Base-by-base conservation (phyloP, 495 filamentous ascomycete species). In the Penicillium roqueforti region DNA sequence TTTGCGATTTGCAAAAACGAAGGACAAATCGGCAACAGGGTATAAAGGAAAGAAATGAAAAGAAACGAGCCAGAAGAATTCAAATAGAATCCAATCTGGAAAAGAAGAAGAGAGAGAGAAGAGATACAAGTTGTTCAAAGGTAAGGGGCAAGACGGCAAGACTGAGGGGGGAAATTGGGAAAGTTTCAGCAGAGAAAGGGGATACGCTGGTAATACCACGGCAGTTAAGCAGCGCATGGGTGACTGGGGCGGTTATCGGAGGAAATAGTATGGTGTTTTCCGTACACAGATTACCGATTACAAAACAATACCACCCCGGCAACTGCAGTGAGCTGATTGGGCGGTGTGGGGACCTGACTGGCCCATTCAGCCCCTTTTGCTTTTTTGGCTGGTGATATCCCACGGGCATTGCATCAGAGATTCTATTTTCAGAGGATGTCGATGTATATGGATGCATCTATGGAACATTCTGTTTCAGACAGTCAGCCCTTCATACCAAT, bases 131-230 rank as follows among this genome's bases (percentile, higher is more conserved):
- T 23, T 31, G 28, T 32, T 38, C 46, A 18, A 22, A 66, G 56
- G 66, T 59, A 63, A 63, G 57, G 60, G 60, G 60, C 52, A 45
- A 53, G 44, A 55, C 46, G 60, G 60, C 52, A 45, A 53, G 44
- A 55, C 46, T 48, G 46, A 39, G 47, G 46, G 57, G 57, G 61
- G 61, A 52, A 58, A 63, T 62, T 60, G 51, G 58, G 51, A 61
- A 69, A 68, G 55, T 65, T 67, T 67, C 61, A 65, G 58, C 58
- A 55, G 54, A 52, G 59, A 66, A 60, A 60, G 55, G 56, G 48
- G 61, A 65, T 64, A 65, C 54, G 20, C 32, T 1, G 10, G 47
- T 32, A 56, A 47, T 58, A 61, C 54, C 31, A n/a, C 23, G 9
- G 28, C 31, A 19, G 25, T 11, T n/a, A 31, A 23, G 23, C 37